These are phyloP conservation scores for Tremella mesenterica DNA, from an alignment of 768 basidiomycete genomes.

Conservation along the genomic window DNA sequence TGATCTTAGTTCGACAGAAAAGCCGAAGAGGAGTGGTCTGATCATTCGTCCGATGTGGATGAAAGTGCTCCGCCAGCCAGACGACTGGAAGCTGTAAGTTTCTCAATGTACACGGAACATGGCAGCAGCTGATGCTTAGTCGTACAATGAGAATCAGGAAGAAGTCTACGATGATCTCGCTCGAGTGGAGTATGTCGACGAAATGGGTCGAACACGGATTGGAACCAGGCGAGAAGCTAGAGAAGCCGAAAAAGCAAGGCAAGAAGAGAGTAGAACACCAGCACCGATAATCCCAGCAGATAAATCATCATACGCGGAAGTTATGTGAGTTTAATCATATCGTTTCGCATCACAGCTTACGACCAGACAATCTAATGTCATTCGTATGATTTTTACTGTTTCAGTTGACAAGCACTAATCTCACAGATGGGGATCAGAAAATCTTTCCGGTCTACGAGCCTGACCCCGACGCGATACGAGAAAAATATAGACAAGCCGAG, in stretches of 20 bases:
- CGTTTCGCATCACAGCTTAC: background rate
- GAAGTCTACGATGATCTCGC: slow-evolving; percentile 19
- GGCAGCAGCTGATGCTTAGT: too few species aligned
- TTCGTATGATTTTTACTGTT: slow-evolving; percentile 20
- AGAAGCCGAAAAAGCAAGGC: slow-evolving; percentile 20
- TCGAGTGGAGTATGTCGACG: slow-evolving; percentile 40
- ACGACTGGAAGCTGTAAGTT: background rate
- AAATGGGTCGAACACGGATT: slow-evolving; percentile 38
- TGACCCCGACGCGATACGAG: slow-evolving; percentile 53
- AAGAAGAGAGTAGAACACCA: background rate
- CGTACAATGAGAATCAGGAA: slow-evolving; percentile 1
- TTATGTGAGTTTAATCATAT: slow-evolving; percentile 32
- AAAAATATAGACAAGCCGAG: slow-evolving; percentile 54
- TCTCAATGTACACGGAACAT: background rate
- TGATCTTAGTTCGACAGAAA: slow-evolving; percentile 37
- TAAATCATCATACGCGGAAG: slow-evolving; percentile 36
- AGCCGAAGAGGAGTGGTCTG: slow-evolving; percentile 29
- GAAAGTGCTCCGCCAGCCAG: slow-evolving; percentile 22
- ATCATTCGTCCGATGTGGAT: slow-evolving; percentile 32
- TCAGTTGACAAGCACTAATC: background rate
- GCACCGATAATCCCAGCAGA: background rate
- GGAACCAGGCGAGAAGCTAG: slow-evolving; percentile 36
- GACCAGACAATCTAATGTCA: slow-evolving; percentile 38
- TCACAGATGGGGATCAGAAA: slow-evolving; percentile 59
- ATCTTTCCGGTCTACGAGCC: slow-evolving; percentile 85